Conservation (phyloP, 2,329 filamentous ascomycete genomes). For the Pyrenochaeta sp. region DNA sequence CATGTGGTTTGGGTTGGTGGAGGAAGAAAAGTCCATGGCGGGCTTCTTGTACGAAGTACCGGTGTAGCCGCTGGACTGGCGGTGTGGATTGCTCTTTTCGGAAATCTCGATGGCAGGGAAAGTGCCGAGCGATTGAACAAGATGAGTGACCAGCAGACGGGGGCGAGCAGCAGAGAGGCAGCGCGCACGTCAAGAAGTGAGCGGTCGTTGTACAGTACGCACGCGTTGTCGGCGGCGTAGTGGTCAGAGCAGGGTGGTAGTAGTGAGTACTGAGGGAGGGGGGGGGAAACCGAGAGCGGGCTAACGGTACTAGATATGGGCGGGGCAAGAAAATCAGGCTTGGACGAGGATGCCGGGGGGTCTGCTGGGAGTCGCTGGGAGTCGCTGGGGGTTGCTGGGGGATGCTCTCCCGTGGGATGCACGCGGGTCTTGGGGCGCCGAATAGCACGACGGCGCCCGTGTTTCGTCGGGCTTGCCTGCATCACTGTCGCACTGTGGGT, state of each 20-base stretch:
- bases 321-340: conserved; percentile 21
- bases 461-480: conserved; percentile 45
- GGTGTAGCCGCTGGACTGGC: conserved; percentile 50
- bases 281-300: too few species aligned
- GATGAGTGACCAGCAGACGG: conserved; percentile 8
- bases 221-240: conserved; percentile 19
- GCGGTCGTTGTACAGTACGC: conserved; percentile 10
- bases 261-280: conserved; percentile 28
- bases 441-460: conserved; percentile 42
- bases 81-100: conserved; percentile 50
- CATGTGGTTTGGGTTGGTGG: conserved; percentile 39
- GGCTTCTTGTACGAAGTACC: conserved; percentile 51
- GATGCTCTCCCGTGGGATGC: conserved; percentile 32
- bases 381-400: conserved; percentile 4
- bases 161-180: conserved; percentile 15
- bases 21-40: conserved; percentile 47
- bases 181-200: conserved; percentile 9
- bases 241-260: conserved; percentile 21
- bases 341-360: conserved; percentile 1
- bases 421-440: too few species aligned
- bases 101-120: conserved; percentile 36
- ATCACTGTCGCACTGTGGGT: conserved; percentile 26
- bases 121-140: conserved; percentile 15
- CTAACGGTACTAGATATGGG: conserved; percentile 35
- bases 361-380: conserved; percentile 2